Evolutionary conservation across 2,329 filamentous ascomycete genomes (phyloP), one percentile per base, ranked within the genome.

Genomic region (Aspergillus neoniger): DNA sequence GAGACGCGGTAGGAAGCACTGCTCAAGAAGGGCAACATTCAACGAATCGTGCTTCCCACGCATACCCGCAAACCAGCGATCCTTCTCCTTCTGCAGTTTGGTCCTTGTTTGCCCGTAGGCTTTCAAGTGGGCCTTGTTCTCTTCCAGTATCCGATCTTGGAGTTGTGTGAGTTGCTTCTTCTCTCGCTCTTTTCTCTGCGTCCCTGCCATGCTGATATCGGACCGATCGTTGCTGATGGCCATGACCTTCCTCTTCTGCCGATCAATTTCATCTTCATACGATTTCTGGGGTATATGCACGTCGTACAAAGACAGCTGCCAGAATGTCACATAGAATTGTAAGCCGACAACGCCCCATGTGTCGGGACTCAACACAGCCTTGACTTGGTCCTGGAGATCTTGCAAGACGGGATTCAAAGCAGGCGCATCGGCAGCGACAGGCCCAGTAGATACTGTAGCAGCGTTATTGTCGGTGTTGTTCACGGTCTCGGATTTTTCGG

Each of bases 1-100:
- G 17, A 96, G 83, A 44, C 95, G 89, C 9, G 95, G 95, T n/a
- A 98, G 77, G 66, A 99, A 88, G 73, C 95, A 99, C 69, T 96
- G 89, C 76, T 98, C 92, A 9, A 99, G 84, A 17, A 99, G 79
- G 3, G 86, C 84, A 68, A 92, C 87, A 55, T 94, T 91, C 4
- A 96, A 82, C 7, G 80, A 81, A 60, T 90, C 87, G 41, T 84
- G 79, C 68, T 88, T 90, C 21, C 84, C 80, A 61, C 85, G 84
- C 65, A 87, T 83, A 9, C 85, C 83, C 4, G 84, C 79, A 73
- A 98, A 97, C 87, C 93, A 97, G 58, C 83, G 78, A 65, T 87
- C 82, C 72, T 93, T 92, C 69, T 94, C 91, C 64, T 88, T 88
- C 56, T 86, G 86, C 49, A 98, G 79, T 65, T 90, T 86, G 55